A percentile compares a stretch with the other conserved stretches of the same genome.
phyloP scores from a whole-genome alignment of 225 moss, liverwort and hornwort species.

The Antitrichia curtipendula region DNA sequence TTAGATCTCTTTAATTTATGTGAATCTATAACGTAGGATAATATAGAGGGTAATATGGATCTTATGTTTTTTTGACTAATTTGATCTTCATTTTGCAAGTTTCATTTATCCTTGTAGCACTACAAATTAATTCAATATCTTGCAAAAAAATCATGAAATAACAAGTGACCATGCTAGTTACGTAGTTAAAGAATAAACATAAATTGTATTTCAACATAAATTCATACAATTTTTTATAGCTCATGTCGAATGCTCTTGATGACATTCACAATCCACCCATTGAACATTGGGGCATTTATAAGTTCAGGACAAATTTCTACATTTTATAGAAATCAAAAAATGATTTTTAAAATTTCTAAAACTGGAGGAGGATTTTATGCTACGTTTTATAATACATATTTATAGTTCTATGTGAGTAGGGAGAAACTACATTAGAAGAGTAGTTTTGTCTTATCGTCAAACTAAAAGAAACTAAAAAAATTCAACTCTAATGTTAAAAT shows the following conservation, averaged over 20 bases:
- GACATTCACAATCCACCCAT: neutral
- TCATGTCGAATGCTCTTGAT: fast-evolving
- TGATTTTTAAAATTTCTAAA: fast-evolving
- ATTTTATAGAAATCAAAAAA: neutral
- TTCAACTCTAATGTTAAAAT: neutral
- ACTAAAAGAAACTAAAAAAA: neutral
- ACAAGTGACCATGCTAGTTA: neutral
- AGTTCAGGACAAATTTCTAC: fast-evolving
- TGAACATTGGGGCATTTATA: fast-evolving
- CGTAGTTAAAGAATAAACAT: neutral
- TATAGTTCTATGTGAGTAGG: neutral
- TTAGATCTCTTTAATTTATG: neutral
- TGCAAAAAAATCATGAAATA: neutral
- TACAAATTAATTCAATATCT: neutral
- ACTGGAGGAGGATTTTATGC: neutral
- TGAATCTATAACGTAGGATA: neutral
- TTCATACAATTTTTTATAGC: neutral
- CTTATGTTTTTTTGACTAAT: neutral
- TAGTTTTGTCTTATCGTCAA: neutral
- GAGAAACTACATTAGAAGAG: neutral
- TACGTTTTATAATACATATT: neutral
- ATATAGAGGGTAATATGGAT: neutral
- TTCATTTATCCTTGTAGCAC: neutral
- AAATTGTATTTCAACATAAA: neutral
- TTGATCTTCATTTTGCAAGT: neutral